Base-by-base conservation (phyloP, 2,329 filamentous ascomycete species). In the Neophaeococcomyces aloes region DNA sequence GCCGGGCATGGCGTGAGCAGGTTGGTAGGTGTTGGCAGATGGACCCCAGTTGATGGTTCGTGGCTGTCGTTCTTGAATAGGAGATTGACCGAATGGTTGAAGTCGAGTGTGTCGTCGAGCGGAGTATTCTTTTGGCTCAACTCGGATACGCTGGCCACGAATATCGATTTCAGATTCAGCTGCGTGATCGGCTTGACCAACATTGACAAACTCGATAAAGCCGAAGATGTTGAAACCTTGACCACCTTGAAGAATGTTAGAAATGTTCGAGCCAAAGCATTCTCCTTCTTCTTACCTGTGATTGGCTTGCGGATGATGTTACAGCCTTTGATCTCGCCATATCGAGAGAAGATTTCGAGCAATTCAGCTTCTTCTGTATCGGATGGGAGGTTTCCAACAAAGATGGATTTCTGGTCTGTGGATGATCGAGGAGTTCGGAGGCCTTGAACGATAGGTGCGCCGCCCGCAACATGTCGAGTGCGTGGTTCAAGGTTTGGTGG, bases 101-200 rank as follows among this genome's bases (percentile, higher is more conserved):
- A 38, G 21, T n/a, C 38, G 36, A 27, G 30, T 41, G 25, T 30
- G 14, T 14, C 51, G 52, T 30, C 52, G 49, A 25, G 42, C 44
- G n/a, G 51, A 51, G 32, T 54, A 52, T 38, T 55, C 53, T 38
- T 55, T 56, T 7, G 42, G 48, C 36, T 56, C 54, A 11, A 55
- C 42, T 14, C 53, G 53, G 18, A 54, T 44, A 19, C 45, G 51
- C 31, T 40, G 14, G 14, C 39, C 45, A 33, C 42, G 27, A 17
- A 56, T 18, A 38, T 43, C 41, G n/a, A 50, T 42, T 14, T 54
- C 50, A 13, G 43, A 32, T 13, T 25, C 21, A n/a, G 41, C 21
- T 19, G 53, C 54, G 27, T 29, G 34, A n/a, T 53, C 44, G 15
- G 52, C 54, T 30, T 53, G 48, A n/a, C 41, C 29, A 10, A 38